A percentile compares a stretch with the other conserved stretches of the same genome.
These are phyloP conservation scores for Botryotinia calthae DNA, from an alignment of 2,329 filamentous ascomycete species.

Conservation along the genomic window DNA sequence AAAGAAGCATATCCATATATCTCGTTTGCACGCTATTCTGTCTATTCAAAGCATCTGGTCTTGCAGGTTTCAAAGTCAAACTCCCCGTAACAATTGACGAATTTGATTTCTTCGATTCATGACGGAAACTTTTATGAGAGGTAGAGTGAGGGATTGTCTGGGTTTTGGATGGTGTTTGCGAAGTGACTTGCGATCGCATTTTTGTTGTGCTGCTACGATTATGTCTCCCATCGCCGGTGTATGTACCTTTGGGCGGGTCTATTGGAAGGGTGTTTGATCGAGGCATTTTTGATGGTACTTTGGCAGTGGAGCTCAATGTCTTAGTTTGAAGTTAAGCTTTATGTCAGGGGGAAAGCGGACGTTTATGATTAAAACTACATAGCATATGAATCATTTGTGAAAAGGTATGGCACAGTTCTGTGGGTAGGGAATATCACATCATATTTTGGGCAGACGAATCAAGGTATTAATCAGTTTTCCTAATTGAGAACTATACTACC, in stretches of 20 bases:
- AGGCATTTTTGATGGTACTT: slow-evolving; percentile 20
- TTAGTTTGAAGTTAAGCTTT: not conserved
- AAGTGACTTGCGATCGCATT: not conserved
- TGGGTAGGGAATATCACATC: not conserved
- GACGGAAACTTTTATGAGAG: not conserved
- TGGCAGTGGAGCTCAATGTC: not conserved
- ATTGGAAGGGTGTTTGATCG: slow-evolving; percentile 26
- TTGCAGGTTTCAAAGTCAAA: not conserved
- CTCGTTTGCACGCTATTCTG: slow-evolving; percentile 33
- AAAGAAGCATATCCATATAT: slow-evolving; percentile 36
- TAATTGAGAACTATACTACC: not conserved
- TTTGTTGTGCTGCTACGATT: not conserved
- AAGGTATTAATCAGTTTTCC: not conserved
- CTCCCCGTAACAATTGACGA: not conserved
- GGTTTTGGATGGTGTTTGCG: not conserved
- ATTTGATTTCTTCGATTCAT: not conserved
- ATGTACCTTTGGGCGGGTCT: slow-evolving; percentile 15
- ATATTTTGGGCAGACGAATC: not conserved
- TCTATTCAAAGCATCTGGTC: slow-evolving; percentile 19
- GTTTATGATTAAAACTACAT: not conserved
- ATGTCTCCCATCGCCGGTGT: slow-evolving; percentile 21
- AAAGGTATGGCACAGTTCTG: not conserved
- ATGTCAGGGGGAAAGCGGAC: not conserved
- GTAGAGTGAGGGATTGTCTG: not conserved
- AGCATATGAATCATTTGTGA: not conserved